phyloP scores from a whole-genome alignment of 805 yeast species.

The Clavispora carvajalis region DNA sequence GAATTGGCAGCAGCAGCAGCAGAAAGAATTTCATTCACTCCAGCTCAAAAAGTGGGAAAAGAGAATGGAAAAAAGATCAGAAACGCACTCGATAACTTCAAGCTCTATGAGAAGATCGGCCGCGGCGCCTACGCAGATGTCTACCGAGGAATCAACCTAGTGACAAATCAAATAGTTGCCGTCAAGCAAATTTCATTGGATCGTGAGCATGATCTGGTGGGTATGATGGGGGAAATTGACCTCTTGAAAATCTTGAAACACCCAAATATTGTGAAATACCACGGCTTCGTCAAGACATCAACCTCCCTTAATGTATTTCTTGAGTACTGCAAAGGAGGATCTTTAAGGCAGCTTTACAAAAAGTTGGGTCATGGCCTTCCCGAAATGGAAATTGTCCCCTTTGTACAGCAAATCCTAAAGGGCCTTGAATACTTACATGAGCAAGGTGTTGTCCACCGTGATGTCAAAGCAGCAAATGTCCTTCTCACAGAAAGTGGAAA shows the following conservation, averaged over 20 bases:
- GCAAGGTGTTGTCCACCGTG: slow-evolving; percentile 79
- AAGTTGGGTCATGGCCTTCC: slow-evolving; percentile 45
- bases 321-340: slow-evolving; percentile 62
- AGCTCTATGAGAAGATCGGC: slow-evolving; percentile 64
- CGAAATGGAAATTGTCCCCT: slow-evolving; percentile 46
- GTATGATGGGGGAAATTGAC: slow-evolving; percentile 62
- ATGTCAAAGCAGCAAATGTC: slow-evolving; percentile 51
- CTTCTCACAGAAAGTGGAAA: slow-evolving; percentile 14
- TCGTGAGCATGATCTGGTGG: slow-evolving; percentile 38
- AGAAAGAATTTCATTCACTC: slow-evolving; percentile 41
- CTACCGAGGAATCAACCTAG: slow-evolving; percentile 63
- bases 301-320: slow-evolving; percentile 48
- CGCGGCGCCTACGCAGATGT: slow-evolving; percentile 91
- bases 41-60: slow-evolving; percentile 48
- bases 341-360: slow-evolving; percentile 50
- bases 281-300: slow-evolving; percentile 57
- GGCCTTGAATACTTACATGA: slow-evolving; percentile 63
- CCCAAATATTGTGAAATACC: slow-evolving; percentile 39
- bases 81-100: slow-evolving; percentile 44
- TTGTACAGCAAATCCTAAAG: slow-evolving; percentile 35
- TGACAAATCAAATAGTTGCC: slow-evolving; percentile 67
- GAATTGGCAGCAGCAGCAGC: no score
- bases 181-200: slow-evolving; percentile 70
- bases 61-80: slow-evolving; percentile 31
- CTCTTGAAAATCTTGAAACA: slow-evolving; percentile 60